Evolutionary conservation across 495 filamentous ascomycete genomes (phyloP), one percentile per base, ranked within the genome.

Genomic region (Trypethelium eluteriae): DNA sequence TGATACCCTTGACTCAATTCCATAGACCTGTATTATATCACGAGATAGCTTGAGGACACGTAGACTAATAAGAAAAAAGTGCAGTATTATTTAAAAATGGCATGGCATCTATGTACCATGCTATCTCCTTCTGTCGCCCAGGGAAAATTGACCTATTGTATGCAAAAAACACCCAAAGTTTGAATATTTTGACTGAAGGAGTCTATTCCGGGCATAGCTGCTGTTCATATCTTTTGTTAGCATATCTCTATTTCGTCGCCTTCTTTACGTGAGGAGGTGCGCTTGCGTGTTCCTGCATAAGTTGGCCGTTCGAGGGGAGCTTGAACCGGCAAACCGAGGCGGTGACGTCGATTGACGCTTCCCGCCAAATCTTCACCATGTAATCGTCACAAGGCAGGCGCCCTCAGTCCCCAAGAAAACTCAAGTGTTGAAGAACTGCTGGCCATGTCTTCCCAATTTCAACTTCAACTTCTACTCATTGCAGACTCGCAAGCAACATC

Each of bases 341-440:
- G 32, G 53, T 59, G 53, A 59, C 53, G 53, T 59, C 6, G 53
- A 32, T 18, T 36, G 53, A 59, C 32, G 36, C 53, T 59, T 59
- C 53, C 53, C 14, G 10, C 11, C 11, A n/a, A 35, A 6, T 35
- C 7, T 35, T 34, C 32, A 14, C 25, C 25, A 25, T 25, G 53
- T 5, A 4, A 36, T 6, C 11, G 36, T 11, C 18, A 10, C 11
- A n/a, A 34, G 49, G n/a, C 49, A 53, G 25, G 11, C 12, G 12
- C 18, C 49, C 10, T 16, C 16, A 16, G 10, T 53, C 49, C 12
- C 11, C 49, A 53, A 25, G 18, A 53, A 53, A 16, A 16, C 49
- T 53, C 49, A 44, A 7, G 14, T 14, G 1, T 53, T n/a, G 11
- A 53, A 25, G 18, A 25, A 53, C 12, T 25, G 49, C 49, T 53